Conservation (phyloP, 148 eudicot species). For the Silene latifolia region DNA sequence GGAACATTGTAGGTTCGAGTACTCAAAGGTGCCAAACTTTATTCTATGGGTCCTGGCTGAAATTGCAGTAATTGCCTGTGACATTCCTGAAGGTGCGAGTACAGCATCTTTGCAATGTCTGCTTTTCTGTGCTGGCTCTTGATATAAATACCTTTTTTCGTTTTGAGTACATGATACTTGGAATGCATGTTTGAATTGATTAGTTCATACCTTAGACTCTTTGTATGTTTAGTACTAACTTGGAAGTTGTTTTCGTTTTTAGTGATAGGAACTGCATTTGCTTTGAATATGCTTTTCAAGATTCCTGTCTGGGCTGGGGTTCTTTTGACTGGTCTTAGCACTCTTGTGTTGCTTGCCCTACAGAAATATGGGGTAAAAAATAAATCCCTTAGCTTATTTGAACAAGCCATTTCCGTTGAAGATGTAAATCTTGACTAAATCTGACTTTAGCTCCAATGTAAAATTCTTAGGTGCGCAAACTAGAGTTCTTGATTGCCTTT, state of each 20-base stretch:
- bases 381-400: neutral
- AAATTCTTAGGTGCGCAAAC: conserved; percentile 74
- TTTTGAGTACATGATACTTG: neutral
- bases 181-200: neutral
- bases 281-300: conserved; percentile 85
- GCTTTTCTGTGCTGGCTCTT: neutral
- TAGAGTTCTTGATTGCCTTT: conserved; percentile 81
- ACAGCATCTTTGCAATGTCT: conserved; percentile 3
- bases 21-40: conserved; percentile 80
- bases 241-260: conserved; percentile 16
- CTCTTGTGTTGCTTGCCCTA: conserved; percentile 74
- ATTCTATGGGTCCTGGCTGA: conserved; percentile 94
- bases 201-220: neutral
- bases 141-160: neutral
- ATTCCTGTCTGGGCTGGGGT: conserved; percentile 92
- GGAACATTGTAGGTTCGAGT: conserved; percentile 90
- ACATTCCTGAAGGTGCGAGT: conserved; percentile 89
- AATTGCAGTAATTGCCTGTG: conserved; percentile 87
- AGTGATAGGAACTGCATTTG: conserved; percentile 99
- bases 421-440: neutral
- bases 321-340: conserved; percentile 91
- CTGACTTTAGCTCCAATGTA: conserved; percentile 15
- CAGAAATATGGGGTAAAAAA: conserved; percentile 89
- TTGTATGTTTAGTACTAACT: neutral
- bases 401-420: neutral